A percentile compares a stretch with the other conserved stretches of the same genome.
These are phyloP conservation scores for Botrytis paeoniae DNA, from an alignment of 2,329 filamentous ascomycete genomes.

Conservation along the genomic window DNA sequence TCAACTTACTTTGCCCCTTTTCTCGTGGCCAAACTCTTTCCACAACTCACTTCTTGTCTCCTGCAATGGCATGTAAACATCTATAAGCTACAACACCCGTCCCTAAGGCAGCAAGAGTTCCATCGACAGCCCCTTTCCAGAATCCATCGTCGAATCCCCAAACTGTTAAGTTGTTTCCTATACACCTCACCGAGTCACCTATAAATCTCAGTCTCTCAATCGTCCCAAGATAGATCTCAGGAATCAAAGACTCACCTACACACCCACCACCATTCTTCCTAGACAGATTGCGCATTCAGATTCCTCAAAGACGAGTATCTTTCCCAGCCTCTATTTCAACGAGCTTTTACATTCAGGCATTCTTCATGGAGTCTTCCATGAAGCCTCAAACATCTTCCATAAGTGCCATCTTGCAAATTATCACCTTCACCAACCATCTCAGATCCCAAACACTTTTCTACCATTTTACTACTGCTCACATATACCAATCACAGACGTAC, in stretches of 20 bases:
- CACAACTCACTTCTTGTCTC: rapidly evolving
- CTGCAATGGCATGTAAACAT: not conserved
- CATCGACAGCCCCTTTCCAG: not conserved
- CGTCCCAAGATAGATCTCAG: not conserved
- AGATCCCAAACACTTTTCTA: too few relatives aligned
- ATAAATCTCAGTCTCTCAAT: not conserved
- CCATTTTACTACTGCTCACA: too few relatives aligned
- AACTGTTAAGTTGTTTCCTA: not conserved
- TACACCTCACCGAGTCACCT: not conserved
- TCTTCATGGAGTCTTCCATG: too few relatives aligned
- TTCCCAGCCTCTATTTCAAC: too few relatives aligned
- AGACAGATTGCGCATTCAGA: not conserved
- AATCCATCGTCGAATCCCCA: not conserved
- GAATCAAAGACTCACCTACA: not conserved
- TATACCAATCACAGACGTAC: not conserved
- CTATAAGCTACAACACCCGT: not conserved
- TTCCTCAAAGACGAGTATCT: not conserved
- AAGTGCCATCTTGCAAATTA: too few relatives aligned
- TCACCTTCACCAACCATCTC: too few relatives aligned
- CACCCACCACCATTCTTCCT: not conserved
- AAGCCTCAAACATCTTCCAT: too few relatives aligned
- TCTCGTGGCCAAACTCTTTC: rapidly evolving
- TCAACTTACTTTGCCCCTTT: not conserved
- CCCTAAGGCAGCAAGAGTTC: not conserved
- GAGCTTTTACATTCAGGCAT: too few relatives aligned